Percentiles rank a stretch among this genome's conserved stretches.
phyloP scores from a whole-genome alignment of 2,329 filamentous ascomycete species.

The Colletotrichum falcatum region DNA sequence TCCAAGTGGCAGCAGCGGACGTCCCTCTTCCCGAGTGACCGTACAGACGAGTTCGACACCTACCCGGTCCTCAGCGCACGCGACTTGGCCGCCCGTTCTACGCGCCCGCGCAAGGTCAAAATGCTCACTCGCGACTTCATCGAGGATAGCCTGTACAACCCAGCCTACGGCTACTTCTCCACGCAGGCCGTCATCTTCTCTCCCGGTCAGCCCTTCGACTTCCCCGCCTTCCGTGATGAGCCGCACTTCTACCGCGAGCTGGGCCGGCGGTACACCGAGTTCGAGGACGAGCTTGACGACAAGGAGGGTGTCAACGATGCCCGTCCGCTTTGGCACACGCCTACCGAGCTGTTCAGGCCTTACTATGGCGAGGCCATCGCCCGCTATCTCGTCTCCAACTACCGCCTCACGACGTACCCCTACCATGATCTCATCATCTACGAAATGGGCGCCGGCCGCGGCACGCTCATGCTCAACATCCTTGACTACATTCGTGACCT shows the following conservation, averaged over 20 bases:
- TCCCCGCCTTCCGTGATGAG: conserved; percentile 84
- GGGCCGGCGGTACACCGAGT: conserved; percentile 84
- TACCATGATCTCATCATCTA: conserved; percentile 98
- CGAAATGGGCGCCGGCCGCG: conserved; percentile 97
- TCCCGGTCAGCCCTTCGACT: conserved; percentile 91
- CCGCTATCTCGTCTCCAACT: conserved; percentile 95
- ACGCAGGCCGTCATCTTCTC: conserved; percentile 97
- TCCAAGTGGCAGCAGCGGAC: conserved; percentile 89
- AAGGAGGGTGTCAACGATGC: conserved; percentile 75
- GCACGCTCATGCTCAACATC: conserved; percentile 98
- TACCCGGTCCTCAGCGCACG: conserved; percentile 90
- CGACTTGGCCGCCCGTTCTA: conserved; percentile 76
- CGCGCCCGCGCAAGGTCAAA: conserved; percentile 89
- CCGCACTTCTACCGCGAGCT: conserved; percentile 84
- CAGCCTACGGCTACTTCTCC: conserved; percentile 94
- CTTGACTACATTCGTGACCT: conserved; percentile 93
- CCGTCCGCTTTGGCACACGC: conserved; percentile 97
- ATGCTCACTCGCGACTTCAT: conserved; percentile 99
- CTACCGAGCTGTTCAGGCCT: conserved; percentile 95
- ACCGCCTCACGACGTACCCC: conserved; percentile 92
- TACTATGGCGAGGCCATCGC: conserved; percentile 98
- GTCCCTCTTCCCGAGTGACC: conserved; percentile 79
- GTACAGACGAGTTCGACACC: conserved; percentile 81
- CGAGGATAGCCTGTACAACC: conserved; percentile 96
- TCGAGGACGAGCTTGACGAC: conserved; percentile 88